phyloP scores from a whole-genome alignment of 2,329 filamentous ascomycete genomes.

The Botrytis fragariae region DNA sequence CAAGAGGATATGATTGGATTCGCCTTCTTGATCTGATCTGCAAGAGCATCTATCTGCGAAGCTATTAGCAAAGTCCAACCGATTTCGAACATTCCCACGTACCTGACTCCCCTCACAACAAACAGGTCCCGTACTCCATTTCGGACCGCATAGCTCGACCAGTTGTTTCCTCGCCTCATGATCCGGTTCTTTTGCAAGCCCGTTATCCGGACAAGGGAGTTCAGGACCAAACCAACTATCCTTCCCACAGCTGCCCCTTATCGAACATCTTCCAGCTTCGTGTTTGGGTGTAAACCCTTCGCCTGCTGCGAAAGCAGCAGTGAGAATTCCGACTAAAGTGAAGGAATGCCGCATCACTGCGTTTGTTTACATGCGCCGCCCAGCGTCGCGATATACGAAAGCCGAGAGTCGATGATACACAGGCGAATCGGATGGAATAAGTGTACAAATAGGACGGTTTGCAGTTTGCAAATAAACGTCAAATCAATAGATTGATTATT shows the following conservation, averaged over 20 bases:
- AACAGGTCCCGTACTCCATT: slow-evolving; percentile 80
- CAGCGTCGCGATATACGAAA: slow-evolving; percentile 22
- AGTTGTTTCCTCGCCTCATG: slow-evolving; percentile 71
- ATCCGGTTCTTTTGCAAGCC: slow-evolving; percentile 70
- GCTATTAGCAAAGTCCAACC: slow-evolving; percentile 3
- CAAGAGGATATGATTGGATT: slow-evolving; percentile 89
- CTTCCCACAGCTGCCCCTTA: slow-evolving; percentile 88
- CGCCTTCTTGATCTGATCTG: slow-evolving; percentile 80
- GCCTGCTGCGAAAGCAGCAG: slow-evolving; percentile 26
- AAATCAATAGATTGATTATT: neutral
- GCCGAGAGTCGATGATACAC: neutral
- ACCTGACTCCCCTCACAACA: slow-evolving; percentile 84
- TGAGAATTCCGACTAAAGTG: slow-evolving; percentile 27
- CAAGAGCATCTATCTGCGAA: slow-evolving; percentile 69
- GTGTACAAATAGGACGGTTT: neutral
- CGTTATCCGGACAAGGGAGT: slow-evolving; percentile 91
- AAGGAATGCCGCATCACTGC: slow-evolving; percentile 28
- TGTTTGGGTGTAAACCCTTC: slow-evolving; percentile 55
- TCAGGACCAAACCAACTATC: slow-evolving; percentile 86
- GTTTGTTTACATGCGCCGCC: slow-evolving; percentile 20
- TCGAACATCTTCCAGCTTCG: slow-evolving; percentile 83
- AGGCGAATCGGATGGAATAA: neutral
- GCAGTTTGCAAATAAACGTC: neutral
- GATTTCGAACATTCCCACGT: slow-evolving; percentile 17
- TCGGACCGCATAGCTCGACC: slow-evolving; percentile 78